Evolutionary conservation across 306 rosid species (phyloP), one percentile per base, ranked within the genome.

Genomic region (Albizia julibrissin): DNA sequence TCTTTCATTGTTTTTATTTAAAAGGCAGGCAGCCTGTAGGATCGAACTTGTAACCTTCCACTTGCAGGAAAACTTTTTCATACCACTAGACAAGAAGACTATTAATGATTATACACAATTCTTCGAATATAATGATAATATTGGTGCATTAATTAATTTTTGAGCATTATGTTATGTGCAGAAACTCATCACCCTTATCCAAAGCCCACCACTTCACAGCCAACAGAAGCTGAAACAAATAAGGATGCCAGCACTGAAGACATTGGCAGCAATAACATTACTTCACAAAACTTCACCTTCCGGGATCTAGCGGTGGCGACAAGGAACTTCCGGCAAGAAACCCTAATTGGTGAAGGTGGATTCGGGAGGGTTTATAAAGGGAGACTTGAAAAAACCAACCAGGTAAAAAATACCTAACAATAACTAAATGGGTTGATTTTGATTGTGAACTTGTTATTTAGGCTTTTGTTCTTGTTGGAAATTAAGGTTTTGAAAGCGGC

Each of bases 361-460:
- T 92, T 94, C 76, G 98, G 98, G 39, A 87, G 98, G 61, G 98
- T 94, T 13, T 94, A 92, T 85, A 89, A 84, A 82, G 98, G 98
- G 72, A 15, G 15, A 18, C 12, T 94, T 37, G 84, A 86, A 44
- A 22, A 65, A 84, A 86, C 84, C 65, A n/a, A 86, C 69, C 91
- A 90, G 83, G 98, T 92, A 92, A 70, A 69, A 34, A 39, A 11
- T n/a, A 3, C 4, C 9, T n/a, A 50, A 18, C 8, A 50, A 56
- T 21, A 54, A 21, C 11, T 7, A 21, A 26, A 13, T 42, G 34
- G 21, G 18, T 22, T 50, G 18, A 50, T 15, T 22, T 40, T 84
- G 59, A 86, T 87, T 52, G 92, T 91, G 40, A 91, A 89, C 79
- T 89, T 64, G 58, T 89, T 26, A 61, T 24, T 49, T 26, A 68